phyloP scores from a whole-genome alignment of 257 asterid species.

The Paraleonurus japonicus region DNA sequence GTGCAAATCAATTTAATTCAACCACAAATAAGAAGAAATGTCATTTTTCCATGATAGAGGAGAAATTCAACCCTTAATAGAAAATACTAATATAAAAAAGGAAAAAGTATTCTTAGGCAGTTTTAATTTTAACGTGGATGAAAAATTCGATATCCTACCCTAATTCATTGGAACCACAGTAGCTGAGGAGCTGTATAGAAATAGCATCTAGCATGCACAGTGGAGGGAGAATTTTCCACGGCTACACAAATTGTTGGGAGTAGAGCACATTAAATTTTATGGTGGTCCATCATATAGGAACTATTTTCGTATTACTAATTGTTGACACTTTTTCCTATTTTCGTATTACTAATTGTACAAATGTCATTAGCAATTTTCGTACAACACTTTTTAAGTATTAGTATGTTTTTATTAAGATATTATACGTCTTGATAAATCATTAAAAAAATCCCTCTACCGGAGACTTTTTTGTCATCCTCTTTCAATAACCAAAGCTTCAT shows the following conservation, averaged over 20 bases:
- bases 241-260: neutral
- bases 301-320: neutral
- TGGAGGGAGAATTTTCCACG: neutral
- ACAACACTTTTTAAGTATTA: no score
- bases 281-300: neutral
- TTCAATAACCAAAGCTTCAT: neutral
- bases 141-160: neutral
- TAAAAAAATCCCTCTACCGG: neutral
- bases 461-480: neutral
- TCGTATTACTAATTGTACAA: neutral
- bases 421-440: neutral
- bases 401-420: neutral
- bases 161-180: neutral
- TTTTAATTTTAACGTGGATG: neutral
- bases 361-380: neutral
- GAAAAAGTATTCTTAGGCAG: no score
- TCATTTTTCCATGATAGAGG: neutral
- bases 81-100: no score
- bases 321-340: neutral
- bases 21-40: neutral
- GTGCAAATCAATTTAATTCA: neutral
- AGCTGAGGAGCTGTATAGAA: neutral
- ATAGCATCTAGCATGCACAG: neutral
- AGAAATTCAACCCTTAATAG: no score
- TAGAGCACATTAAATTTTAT: neutral